Evolutionary conservation across 345 rosid genomes (phyloP).

Genomic region (Eutrema heterophyllum): DNA sequence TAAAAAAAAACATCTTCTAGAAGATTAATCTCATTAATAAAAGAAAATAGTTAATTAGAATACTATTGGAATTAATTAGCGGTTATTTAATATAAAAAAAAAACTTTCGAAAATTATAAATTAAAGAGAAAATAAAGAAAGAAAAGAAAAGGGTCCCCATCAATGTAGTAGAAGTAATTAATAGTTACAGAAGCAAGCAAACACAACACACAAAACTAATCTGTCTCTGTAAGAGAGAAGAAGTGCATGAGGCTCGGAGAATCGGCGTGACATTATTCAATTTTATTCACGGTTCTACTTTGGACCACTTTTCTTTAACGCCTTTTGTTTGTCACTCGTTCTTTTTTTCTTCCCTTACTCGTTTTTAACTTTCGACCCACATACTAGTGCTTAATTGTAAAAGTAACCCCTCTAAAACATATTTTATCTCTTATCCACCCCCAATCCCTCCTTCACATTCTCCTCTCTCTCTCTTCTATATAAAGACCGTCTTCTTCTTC

Average conservation of each 20-base stretch:
- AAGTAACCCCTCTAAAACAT: conserved; percentile 5
- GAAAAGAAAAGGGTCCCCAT: conserved; percentile 13
- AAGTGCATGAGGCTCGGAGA: conserved; percentile 31
- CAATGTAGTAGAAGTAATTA: conserved; percentile 19
- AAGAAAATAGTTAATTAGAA: not conserved
- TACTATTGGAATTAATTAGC: not conserved
- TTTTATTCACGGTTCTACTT: conserved; percentile 34
- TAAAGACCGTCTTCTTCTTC: conserved; percentile 25
- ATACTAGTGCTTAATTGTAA: not conserved
- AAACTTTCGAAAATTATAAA: not conserved
- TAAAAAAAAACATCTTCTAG: not conserved
- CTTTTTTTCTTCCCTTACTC: conserved; percentile 1
- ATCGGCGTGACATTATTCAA: conserved; percentile 40
- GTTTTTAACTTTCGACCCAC: conserved; percentile 10
- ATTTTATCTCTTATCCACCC: conserved; percentile 6
- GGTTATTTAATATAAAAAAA: not conserved
- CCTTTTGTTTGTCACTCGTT: conserved; percentile 37
- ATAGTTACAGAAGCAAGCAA: conserved; percentile 23
- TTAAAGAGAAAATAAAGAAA: not conserved
- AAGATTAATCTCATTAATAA: not conserved
- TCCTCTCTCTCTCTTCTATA: conserved; percentile 23
- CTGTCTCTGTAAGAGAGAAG: conserved; percentile 19
- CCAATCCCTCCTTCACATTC: not conserved
- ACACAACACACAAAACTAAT: conserved; percentile 26
- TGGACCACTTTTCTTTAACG: conserved; percentile 39